Base-by-base conservation (phyloP, 176 grass and related monocot genomes). In the Avena insularis region DNA sequence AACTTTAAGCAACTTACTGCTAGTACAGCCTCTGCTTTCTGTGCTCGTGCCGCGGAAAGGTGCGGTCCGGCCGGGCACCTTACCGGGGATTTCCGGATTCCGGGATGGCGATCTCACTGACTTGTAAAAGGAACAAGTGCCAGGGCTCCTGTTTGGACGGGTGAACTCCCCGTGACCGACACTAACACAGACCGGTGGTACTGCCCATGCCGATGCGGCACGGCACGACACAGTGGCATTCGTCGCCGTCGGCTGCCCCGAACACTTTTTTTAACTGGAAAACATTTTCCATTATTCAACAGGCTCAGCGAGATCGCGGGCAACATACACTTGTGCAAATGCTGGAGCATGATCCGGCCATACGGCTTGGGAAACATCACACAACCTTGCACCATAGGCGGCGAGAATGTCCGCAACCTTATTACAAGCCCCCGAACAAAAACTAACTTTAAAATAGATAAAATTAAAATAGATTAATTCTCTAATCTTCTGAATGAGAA, bases 91-190 rank as follows among this genome's bases (percentile, higher is more conserved):
- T 74, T 83, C 38, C 38, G 36, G 16, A 78, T 81, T 83, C 27
- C 25, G 50, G 36, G 88, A 90, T 49, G 75, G 83, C 70, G 83
- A 46, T 75, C 31, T 11, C 60, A 15, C 9, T 16, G 45, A 50
- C 71, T 3, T 4, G 29, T 11, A n/a, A 36, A 79, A 55, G 79
- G 40, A 43, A 43, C 40, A 43, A 43, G 40, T 43, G 40, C 40
- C 33, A 35, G 33, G 33, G 33, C 33, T 35, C 33, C 33, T 35
- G 3, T 4, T 35, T 35, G 33, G 33, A 35, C 33, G 33, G 33
- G 33, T 35, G 33, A 35, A 4, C 33, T 35, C 33, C 33, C 80
- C 63, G 45, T 64, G 15, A 84, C 83, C 40, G 79, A 77, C 53
- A 54, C 71, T 16, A 36, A 75, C 49, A 35, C 33, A 35, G 33